Percentiles rank a stretch among this genome's conserved stretches.
Conservation (phyloP, 1,139 yeast species). For the Eremothecium cymbalariae region DNA sequence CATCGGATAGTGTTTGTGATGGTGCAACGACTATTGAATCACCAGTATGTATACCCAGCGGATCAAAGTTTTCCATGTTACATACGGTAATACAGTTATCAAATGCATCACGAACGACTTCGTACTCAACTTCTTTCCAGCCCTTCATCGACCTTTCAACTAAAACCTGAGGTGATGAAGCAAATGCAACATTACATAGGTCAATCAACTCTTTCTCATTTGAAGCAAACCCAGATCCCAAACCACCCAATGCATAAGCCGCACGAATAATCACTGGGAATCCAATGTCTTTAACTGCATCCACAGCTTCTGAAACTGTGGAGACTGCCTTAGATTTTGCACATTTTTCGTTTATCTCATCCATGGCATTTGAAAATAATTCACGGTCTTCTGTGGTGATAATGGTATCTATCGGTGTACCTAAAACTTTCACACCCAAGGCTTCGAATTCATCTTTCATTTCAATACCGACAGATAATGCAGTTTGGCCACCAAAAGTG, state of each 20-base stretch:
- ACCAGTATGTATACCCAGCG: slow-evolving; percentile 97
- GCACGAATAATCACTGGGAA: slow-evolving; percentile 97
- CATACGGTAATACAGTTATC: slow-evolving; percentile 98
- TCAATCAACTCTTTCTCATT: slow-evolving; percentile 76
- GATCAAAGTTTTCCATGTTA: slow-evolving; percentile 99
- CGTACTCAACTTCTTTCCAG: slow-evolving; percentile 98
- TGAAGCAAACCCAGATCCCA: slow-evolving; percentile 97
- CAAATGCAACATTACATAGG: slow-evolving; percentile 85
- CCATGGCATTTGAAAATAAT: slow-evolving; percentile 89
- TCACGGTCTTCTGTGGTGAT: slow-evolving; percentile 98
- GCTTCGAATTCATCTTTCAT: slow-evolving; percentile 91
- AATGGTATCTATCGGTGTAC: slow-evolving; percentile 93
- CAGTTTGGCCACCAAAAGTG: slow-evolving; percentile 99
- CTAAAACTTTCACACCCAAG: slow-evolving; percentile 89
- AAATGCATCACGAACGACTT: slow-evolving; percentile 94
- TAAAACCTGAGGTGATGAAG: slow-evolving; percentile 91
- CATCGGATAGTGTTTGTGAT: slow-evolving; percentile 93
- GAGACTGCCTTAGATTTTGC: slow-evolving; percentile 87
- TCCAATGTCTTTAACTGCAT: slow-evolving; percentile 79
- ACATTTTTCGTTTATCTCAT: slow-evolving; percentile 87
- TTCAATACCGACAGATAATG: slow-evolving; percentile 88
- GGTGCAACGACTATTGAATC: slow-evolving; percentile 99
- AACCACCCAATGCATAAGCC: slow-evolving; percentile 95
- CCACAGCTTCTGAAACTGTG: slow-evolving; percentile 69
- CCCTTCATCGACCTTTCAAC: slow-evolving; percentile 98